A percentile compares a stretch with the other conserved stretches of the same genome.
These are phyloP conservation scores for Solanum tacnaense DNA, from an alignment of 257 asterid genomes.

Conservation along the genomic window DNA sequence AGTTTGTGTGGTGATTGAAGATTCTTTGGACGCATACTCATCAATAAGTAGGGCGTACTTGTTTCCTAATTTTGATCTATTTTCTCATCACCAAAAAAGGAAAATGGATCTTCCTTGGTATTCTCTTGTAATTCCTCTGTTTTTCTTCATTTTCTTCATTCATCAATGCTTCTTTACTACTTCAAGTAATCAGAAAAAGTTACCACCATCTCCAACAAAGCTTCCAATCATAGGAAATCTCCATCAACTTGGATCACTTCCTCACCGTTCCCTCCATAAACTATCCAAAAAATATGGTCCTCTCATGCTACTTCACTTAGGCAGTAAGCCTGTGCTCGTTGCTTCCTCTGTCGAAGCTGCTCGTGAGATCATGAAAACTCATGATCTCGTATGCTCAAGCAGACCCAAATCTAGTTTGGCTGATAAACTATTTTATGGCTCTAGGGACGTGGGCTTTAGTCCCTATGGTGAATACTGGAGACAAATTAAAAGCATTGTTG, in stretches of 20 bases:
- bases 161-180: not conserved
- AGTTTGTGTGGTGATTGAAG: no score
- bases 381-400: conserved; percentile 16
- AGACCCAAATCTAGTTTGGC: conserved; percentile 5
- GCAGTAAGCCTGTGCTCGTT: conserved; percentile 8
- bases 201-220: conserved; percentile 29
- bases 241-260: conserved; percentile 16
- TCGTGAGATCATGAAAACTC: conserved; percentile 20
- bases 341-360: conserved; percentile 20
- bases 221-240: conserved; percentile 37
- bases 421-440: not conserved
- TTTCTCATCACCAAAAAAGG: no score
- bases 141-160: no score
- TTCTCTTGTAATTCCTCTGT: not conserved
- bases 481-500: not conserved
- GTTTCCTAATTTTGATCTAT: no score
- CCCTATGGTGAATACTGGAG: conserved; percentile 11
- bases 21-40: no score
- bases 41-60: no score
- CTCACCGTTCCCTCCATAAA: conserved; percentile 19
- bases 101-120: not conserved
- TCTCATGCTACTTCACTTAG: conserved; percentile 30
- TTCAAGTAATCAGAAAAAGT: not conserved
- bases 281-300: conserved; percentile 26
- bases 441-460: not conserved